phyloP scores from a whole-genome alignment of 2,329 filamentous ascomycete genomes.

The Corynespora cassiicola region DNA sequence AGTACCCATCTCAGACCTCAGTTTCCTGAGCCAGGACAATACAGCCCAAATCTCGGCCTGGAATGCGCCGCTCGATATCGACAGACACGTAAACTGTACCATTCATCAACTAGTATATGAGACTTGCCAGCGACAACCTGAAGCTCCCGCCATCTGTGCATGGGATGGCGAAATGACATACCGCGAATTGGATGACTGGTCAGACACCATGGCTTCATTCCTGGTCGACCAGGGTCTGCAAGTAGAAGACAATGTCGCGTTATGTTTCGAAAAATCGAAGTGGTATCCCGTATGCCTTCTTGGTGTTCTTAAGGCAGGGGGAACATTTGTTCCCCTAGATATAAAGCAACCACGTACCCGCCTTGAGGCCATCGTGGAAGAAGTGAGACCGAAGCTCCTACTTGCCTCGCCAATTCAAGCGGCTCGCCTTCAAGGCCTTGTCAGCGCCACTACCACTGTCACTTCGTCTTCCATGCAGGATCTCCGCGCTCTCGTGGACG shows the following conservation, averaged over 20 bases:
- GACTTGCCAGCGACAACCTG: no score
- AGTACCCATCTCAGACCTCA: constrained; percentile 18
- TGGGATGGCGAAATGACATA: constrained; percentile 20
- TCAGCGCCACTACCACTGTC: neutral
- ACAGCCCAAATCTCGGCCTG: constrained; percentile 1
- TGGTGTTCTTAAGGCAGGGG: constrained; percentile 49
- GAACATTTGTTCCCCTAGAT: constrained; percentile 40
- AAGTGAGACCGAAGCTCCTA: constrained; percentile 4
- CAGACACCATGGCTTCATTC: constrained; percentile 6
- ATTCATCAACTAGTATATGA: neutral
- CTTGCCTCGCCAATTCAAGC: constrained; percentile 1
- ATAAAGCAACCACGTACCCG: constrained; percentile 8
- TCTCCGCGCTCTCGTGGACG: neutral
- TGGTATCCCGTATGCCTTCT: constrained; percentile 40
- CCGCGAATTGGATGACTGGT: constrained; percentile 7
- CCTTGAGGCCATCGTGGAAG: constrained; percentile 9
- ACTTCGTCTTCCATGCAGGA: neutral
- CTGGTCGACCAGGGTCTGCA: constrained; percentile 8
- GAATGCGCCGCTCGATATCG: neutral
- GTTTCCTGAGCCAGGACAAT: no score
- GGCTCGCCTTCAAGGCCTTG: neutral
- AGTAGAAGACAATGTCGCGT: constrained; percentile 11
- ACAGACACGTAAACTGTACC: neutral
- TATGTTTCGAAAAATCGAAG: constrained; percentile 26
- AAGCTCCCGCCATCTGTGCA: constrained; percentile 8